A percentile compares a stretch with the other conserved stretches of the same genome.
Conservation (phyloP, 176 grass and related monocot genomes). For the Zoysia pacifica region DNA sequence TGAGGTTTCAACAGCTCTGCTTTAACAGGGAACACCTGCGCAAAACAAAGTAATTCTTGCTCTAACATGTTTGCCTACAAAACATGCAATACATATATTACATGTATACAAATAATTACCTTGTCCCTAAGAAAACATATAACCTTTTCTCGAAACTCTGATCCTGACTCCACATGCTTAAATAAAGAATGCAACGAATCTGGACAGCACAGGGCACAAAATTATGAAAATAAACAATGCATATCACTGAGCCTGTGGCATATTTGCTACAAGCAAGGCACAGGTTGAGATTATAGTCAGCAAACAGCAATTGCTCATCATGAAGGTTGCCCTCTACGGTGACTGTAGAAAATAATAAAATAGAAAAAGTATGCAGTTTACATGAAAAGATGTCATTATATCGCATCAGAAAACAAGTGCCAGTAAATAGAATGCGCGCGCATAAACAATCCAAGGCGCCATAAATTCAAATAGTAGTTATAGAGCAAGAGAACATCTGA, state of each 20-base stretch:
- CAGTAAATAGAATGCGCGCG: background rate
- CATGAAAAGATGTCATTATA: background rate
- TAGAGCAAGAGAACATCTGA: slow-evolving; percentile 22
- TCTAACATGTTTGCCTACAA: slow-evolving; percentile 11
- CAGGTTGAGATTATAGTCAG: background rate
- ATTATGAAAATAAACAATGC: slow-evolving; percentile 25
- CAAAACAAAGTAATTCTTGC: slow-evolving; percentile 6
- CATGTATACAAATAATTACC: slow-evolving; percentile 52
- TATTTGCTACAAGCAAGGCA: background rate
- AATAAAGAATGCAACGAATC: slow-evolving; percentile 95
- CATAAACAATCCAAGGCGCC: background rate
- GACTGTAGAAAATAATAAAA: background rate
- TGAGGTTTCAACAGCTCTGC: slow-evolving; percentile 85
- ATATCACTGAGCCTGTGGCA: background rate
- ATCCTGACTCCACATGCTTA: slow-evolving; percentile 90
- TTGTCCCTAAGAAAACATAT: slow-evolving; percentile 98
- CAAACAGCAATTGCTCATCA: background rate
- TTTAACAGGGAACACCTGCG: slow-evolving; percentile 95
- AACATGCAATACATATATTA: slow-evolving; percentile 4
- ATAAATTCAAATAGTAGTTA: slow-evolving; percentile 9
- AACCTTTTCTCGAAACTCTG: slow-evolving; percentile 95
- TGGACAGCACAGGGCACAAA: slow-evolving; percentile 42
- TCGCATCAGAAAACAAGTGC: background rate
- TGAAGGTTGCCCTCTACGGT: no score
- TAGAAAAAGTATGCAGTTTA: background rate